phyloP scores from a whole-genome alignment of 331 rosid species.

The Quercus lobata region DNA sequence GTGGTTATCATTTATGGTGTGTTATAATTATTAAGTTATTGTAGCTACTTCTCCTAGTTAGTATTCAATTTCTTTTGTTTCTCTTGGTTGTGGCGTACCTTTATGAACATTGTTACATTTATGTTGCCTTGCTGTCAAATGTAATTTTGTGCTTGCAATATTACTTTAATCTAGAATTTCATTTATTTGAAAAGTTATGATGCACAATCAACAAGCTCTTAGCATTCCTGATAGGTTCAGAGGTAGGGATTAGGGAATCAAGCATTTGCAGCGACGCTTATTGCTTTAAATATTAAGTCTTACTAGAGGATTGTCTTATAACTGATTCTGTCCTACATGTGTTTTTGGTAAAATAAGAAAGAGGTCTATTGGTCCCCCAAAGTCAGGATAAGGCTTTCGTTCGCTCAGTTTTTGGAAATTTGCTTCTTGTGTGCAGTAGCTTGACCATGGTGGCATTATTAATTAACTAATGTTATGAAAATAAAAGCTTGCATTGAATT shows the following conservation, averaged over 20 bases:
- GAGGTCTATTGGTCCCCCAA: not conserved
- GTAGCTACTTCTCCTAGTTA: not conserved
- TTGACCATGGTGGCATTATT: too few species aligned
- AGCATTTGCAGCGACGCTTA: not conserved
- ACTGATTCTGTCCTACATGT: not conserved
- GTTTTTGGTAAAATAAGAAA: not conserved
- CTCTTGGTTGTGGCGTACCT: not conserved
- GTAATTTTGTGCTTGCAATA: not conserved
- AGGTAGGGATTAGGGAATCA: not conserved
- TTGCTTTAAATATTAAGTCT: not conserved
- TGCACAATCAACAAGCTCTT: not conserved
- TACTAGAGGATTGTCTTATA: not conserved
- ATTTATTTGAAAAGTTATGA: not conserved
- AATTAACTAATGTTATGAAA: too few species aligned
- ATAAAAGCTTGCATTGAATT: not conserved
- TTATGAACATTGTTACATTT: not conserved
- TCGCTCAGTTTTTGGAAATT: not conserved
- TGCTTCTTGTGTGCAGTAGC: not conserved
- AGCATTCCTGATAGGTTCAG: not conserved
- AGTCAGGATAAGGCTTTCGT: not conserved
- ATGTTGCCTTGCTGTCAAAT: not conserved
- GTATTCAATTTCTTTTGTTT: not conserved
- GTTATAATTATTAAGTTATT: not conserved
- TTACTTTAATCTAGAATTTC: not conserved
- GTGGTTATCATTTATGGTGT: not conserved